Conservation (phyloP, 179 eudicot species). For the Actinidia arguta region DNA sequence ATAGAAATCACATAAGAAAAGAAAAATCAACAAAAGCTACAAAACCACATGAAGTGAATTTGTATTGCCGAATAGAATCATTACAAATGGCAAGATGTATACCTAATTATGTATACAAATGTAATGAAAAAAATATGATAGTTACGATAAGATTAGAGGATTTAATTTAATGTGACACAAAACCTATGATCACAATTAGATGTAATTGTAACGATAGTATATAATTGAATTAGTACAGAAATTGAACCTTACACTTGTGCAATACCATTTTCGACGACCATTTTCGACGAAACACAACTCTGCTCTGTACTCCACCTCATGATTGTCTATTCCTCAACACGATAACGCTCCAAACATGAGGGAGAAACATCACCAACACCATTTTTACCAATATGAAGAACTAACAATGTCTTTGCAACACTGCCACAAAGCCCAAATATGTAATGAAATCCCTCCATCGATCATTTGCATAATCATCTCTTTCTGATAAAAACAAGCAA, state of each 20-base stretch:
- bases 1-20: no score
- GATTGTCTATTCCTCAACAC: slow-evolving; percentile 46
- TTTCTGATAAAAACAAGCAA: slow-evolving; percentile 56
- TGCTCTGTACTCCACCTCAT: slow-evolving; percentile 67
- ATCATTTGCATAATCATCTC: slow-evolving; percentile 25
- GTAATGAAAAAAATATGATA: no score
- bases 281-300: slow-evolving; percentile 45
- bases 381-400: slow-evolving; percentile 34
- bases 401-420: slow-evolving; percentile 61
- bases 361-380: slow-evolving; percentile 33
- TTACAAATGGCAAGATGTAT: no score
- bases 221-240: no score
- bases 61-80: no score
- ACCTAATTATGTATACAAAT: no score
- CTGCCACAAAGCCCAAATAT: slow-evolving; percentile 60
- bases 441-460: slow-evolving; percentile 58
- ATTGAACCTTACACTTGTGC: neutral
- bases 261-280: neutral
- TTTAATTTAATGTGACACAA: no score
- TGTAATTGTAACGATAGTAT: no score
- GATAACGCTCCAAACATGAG: slow-evolving; percentile 44
- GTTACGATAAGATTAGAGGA: no score
- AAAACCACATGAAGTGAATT: no score
- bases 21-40: no score
- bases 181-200: no score